Conservation (phyloP, 345 rosid species). For the Barbarea vulgaris region DNA sequence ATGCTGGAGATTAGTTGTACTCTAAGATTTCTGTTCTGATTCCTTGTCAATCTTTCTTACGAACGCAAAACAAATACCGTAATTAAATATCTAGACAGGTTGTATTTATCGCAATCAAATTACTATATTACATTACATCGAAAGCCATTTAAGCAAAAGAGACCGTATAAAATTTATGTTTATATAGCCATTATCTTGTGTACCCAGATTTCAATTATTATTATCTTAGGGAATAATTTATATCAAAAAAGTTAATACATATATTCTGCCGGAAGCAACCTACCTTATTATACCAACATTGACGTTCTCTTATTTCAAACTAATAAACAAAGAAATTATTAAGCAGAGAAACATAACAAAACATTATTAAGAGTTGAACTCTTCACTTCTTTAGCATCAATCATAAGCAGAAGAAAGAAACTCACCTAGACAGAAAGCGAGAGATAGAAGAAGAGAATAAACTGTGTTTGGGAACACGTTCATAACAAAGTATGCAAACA, state of each 20-base stretch:
- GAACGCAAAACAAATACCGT: too few relatives aligned
- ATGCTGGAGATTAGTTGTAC: constrained; percentile 22
- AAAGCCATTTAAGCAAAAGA: background rate
- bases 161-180: background rate
- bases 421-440: background rate
- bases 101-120: too few relatives aligned
- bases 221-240: too few relatives aligned
- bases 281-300: too few relatives aligned
- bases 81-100: too few relatives aligned
- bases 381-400: constrained; percentile 21
- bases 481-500: constrained; percentile 29
- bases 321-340: background rate
- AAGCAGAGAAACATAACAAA: constrained; percentile 19
- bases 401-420: constrained; percentile 10
- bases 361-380: constrained; percentile 25
- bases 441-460: background rate
- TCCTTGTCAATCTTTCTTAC: background rate
- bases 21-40: background rate
- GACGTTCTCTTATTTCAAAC: background rate
- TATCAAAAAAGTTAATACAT: too few relatives aligned
- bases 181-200: background rate
- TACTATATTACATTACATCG: too few relatives aligned
- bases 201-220: background rate
- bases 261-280: background rate
- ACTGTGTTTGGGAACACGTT: background rate